Base-by-base conservation (phyloP, 2,329 filamentous ascomycete species). In the Colletotrichum sp. region DNA sequence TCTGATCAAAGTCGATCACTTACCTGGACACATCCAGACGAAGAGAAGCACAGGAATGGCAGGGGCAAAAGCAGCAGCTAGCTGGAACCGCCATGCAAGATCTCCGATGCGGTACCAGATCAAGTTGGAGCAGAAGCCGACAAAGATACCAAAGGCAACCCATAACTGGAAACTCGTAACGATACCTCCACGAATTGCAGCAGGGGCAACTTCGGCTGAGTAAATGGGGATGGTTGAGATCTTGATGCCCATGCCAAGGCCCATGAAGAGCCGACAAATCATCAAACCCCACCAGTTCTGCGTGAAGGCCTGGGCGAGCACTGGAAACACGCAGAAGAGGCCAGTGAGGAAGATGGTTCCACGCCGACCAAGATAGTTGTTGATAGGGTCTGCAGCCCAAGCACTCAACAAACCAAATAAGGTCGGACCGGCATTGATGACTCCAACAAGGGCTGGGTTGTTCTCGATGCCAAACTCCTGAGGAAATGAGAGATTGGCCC, bases 111-210 rank as follows among this genome's bases (percentile, higher is more conserved):
- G 83, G 75, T 87, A 73, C 88, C 90, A 73, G 11, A 87, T 88
- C 65, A 92, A 83, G 78, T 92, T 92, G 73, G 90, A 90, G 72
- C 84, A 87, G 76, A 88, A 90, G 15, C 91, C 93, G 29, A 85
- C 76, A 69, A 85, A 81, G 77, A 87, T 87, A 65, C 86, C 85
- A 72, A 92, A 89, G 1, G 88, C 88, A 6, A 89, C 91, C 90
- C 91, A 93, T 66, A 88, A 93, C 94, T 96, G 76, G 91, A 93
- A 76, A 2, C 79, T 82, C 93, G 96, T 96, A 75, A 96, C 94
- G 7, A 97, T 85, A n/a, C 92, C 93, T 76, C 93, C 93, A 78
- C 93, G 89, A 66, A 95, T 91, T 6, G 86, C 81, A 4, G 93
- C 91, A 0, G 93, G 93, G 0, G 92, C 88, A 58, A 90, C 93